Evolutionary conservation across 2,329 filamentous ascomycete species (phyloP), one percentile per base, ranked within the genome.

Genomic region (Domatiomyces catenatus): DNA sequence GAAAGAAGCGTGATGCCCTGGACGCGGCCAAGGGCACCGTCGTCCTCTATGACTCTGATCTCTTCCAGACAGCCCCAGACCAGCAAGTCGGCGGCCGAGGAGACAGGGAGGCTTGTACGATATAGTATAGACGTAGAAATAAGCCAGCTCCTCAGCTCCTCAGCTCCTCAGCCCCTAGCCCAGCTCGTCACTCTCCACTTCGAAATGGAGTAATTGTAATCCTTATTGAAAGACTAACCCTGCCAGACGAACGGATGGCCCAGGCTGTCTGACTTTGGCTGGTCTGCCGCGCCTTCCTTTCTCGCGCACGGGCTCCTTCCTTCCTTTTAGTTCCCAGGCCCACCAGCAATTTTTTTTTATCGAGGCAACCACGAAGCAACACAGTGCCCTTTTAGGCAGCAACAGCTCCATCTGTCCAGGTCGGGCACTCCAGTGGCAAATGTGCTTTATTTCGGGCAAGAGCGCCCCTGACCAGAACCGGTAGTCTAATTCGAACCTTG

Each of bases 1-100:
- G 86, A 52, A 60, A 70, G 49, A 53, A 67, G 55, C 69, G 81
- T 62, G 75, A 80, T 50, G 59, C 71, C 60, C 60, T 72, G 26
- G 76, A 81, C 51, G 65, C 70, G 51, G 61, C 65, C 45, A 60
- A 66, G 19, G 71, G 71, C 32, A 50, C 46, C 39, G 51, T 60
- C 36, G 56, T 60, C 19, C 55, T 62, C 20, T 60, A 59, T 32
- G 46, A 54, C 5, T 26, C 22, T n/a, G 43, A 45, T 45, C 19
- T n/a, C 43, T n/a, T 10, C 43, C 19, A 26, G n/a, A 45, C 10
- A 5, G 18, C n/a, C 43, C 43, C 2, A 45, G 22, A 20, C 19
- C 10, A 26, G 18, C 10, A 45, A 19, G 17, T 45, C 19, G 10
- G 22, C n/a, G 17, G 22, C 43, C 3, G 43, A 10, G 22, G 43